A percentile compares a stretch with the other conserved stretches of the same genome.
Evolutionary conservation across 148 eudicot genomes (phyloP).

Genomic region (Camellia lanceoleosa): DNA sequence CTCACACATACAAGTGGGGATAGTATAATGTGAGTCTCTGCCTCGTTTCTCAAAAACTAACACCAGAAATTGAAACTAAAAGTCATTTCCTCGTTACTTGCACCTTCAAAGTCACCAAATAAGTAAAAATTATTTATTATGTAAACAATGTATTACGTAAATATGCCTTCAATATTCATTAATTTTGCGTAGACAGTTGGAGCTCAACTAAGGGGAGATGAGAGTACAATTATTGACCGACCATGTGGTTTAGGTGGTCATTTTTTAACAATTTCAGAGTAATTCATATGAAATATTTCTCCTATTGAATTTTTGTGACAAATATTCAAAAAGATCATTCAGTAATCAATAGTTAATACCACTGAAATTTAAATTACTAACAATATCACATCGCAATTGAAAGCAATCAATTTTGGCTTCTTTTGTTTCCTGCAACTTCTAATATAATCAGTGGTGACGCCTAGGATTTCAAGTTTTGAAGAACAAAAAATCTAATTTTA

Average conservation of each 20-base stretch:
- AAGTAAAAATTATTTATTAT: background rate
- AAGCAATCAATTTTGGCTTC: background rate
- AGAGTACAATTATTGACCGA: background rate
- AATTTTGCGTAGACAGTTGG: background rate
- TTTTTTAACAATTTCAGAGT: background rate
- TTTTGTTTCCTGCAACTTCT: background rate
- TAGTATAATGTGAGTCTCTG: constrained; percentile 1
- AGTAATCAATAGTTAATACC: background rate
- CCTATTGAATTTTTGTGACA: background rate
- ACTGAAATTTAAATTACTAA: too few relatives aligned
- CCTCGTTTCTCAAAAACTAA: background rate
- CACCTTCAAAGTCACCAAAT: constrained; percentile 5
- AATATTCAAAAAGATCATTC: background rate
- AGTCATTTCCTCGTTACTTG: background rate
- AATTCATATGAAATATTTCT: background rate
- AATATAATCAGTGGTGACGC: background rate
- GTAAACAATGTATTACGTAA: too few relatives aligned
- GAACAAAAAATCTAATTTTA: too few relatives aligned
- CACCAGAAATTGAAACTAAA: background rate
- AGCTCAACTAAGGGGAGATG: background rate
- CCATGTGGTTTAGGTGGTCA: background rate
- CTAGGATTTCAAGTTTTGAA: too few relatives aligned
- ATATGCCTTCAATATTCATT: too few relatives aligned
- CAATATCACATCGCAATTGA: background rate
- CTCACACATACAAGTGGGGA: background rate